These are phyloP conservation scores for Straminergon stramineum DNA, from an alignment of 225 moss, liverwort and hornwort genomes.

Conservation along the genomic window DNA sequence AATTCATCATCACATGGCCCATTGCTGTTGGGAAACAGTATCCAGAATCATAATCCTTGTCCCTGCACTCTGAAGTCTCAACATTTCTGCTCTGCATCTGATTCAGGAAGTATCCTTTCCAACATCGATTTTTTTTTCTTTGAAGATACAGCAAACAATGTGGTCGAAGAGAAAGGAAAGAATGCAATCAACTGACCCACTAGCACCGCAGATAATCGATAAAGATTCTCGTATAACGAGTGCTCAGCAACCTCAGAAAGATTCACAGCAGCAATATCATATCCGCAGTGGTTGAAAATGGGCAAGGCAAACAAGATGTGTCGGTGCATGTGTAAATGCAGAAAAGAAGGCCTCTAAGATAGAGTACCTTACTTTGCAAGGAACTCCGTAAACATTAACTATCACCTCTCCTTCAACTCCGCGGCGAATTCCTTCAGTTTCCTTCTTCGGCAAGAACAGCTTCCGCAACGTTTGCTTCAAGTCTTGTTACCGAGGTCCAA, in stretches of 20 bases:
- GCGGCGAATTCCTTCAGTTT: constrained; percentile 56
- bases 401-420: constrained; percentile 55
- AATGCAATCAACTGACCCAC: not conserved
- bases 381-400: not conserved
- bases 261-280: not conserved
- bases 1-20: not conserved
- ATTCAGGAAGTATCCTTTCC: not conserved
- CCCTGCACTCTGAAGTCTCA: not conserved
- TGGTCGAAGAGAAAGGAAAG: not conserved
- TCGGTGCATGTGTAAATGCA: not conserved
- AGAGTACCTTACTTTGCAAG: not conserved
- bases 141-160: not conserved
- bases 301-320: not conserved
- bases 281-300: not conserved
- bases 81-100: not conserved
- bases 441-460: constrained; percentile 31
- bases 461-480: constrained; percentile 35
- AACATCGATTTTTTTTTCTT: not conserved
- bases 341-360: not conserved
- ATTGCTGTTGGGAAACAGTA: not conserved
- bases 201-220: not conserved
- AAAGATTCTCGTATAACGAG: not conserved
- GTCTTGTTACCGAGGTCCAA: constrained; percentile 40
- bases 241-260: not conserved
- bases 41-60: not conserved